phyloP scores from a whole-genome alignment of 257 asterid genomes.

The Nicotiana tomentosiformis region DNA sequence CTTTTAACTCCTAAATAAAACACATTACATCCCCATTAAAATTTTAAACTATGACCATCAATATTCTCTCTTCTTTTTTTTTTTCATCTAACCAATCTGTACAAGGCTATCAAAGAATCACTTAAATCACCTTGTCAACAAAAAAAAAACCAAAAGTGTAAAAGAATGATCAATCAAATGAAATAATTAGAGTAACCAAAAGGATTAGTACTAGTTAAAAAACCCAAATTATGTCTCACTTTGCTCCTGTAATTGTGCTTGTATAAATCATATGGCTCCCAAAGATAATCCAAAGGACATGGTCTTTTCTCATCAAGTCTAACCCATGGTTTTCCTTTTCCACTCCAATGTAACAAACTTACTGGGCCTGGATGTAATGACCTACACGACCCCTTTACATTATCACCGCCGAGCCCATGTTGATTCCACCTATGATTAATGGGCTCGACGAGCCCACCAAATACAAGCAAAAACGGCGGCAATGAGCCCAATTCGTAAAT shows the following conservation, averaged over 20 bases:
- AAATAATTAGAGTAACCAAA: constrained; percentile 35
- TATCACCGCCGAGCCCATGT: constrained; percentile 83
- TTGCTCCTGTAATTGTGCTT: constrained; percentile 22
- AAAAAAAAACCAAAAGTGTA: constrained; percentile 8
- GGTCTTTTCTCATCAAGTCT: constrained; percentile 63
- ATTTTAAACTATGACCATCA: not conserved
- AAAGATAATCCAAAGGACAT: constrained; percentile 66
- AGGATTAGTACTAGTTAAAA: constrained; percentile 15
- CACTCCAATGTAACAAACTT: constrained; percentile 76
- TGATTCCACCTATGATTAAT: constrained; percentile 76
- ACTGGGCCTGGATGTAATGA: constrained; percentile 75
- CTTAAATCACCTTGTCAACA: constrained; percentile 9
- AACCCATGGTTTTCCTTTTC: constrained; percentile 80
- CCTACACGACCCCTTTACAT: constrained; percentile 70
- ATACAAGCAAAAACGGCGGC: constrained; percentile 60
- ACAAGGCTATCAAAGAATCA: constrained; percentile 41
- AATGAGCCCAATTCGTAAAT: constrained; percentile 72
- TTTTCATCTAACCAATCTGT: constrained; percentile 32
- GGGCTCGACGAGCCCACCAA: constrained; percentile 67
- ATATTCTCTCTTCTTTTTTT: not conserved
- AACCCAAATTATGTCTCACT: constrained; percentile 10
- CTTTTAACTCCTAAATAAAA: not conserved
- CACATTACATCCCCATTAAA: not conserved
- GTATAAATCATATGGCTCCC: constrained; percentile 72
- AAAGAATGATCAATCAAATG: constrained; percentile 15